Percentiles rank a stretch among this genome's conserved stretches.
Evolutionary conservation across 192 early-diverging fungal genomes (phyloP).

Genomic region (Entomortierella lignicola): DNA sequence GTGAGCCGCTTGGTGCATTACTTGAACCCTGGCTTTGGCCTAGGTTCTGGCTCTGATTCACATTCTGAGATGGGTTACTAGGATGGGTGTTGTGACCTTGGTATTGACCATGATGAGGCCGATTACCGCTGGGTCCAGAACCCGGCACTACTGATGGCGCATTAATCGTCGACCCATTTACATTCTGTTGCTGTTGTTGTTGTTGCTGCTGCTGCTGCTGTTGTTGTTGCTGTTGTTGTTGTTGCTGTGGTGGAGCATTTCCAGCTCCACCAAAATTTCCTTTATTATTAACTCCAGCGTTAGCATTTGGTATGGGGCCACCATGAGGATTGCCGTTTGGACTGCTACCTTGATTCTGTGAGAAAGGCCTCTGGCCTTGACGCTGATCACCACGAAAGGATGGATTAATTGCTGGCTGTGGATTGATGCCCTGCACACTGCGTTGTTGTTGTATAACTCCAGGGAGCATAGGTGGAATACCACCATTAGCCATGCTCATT

Average conservation of each 20-base stretch:
- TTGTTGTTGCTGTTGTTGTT: conserved; percentile 5
- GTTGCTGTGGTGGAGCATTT: neutral
- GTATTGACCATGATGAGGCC: conserved; percentile 16
- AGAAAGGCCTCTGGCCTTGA: conserved; percentile 11
- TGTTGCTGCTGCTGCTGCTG: conserved; percentile 1
- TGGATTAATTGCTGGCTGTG: conserved; percentile 30
- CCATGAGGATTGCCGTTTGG: neutral
- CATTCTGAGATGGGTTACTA: neutral
- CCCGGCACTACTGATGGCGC: conserved; percentile 4
- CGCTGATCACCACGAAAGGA: conserved; percentile 27
- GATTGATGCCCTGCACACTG: conserved; percentile 13
- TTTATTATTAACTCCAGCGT: conserved; percentile 5
- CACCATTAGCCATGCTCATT: conserved; percentile 6
- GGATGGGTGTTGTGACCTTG: neutral
- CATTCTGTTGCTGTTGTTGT: conserved; percentile 1
- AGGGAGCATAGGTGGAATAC: conserved; percentile 6
- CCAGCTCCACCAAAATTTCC: conserved; percentile 9
- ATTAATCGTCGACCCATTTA: neutral
- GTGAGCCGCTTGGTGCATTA: neutral
- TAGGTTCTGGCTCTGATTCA: conserved; percentile 12
- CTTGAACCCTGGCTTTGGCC: neutral
- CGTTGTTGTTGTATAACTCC: conserved; percentile 22
- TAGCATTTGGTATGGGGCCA: neutral
- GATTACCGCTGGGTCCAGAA: conserved; percentile 4
- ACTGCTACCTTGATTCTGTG: conserved; percentile 1